These are phyloP conservation scores for Podospora tetraspora DNA, from an alignment of 495 filamentous ascomycete species.

Conservation along the genomic window DNA sequence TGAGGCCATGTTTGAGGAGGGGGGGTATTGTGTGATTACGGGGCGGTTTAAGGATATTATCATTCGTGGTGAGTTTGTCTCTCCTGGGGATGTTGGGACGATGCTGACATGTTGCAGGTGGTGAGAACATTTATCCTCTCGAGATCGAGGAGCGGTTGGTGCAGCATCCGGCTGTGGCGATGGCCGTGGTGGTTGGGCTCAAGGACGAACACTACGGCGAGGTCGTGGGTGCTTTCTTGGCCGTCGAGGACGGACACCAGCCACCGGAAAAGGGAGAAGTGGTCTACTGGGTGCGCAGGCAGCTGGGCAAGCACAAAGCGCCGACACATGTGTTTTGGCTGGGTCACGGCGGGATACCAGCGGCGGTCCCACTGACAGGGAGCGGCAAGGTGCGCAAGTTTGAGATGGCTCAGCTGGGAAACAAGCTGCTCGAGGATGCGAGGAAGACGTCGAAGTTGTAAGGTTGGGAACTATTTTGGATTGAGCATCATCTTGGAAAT, in stretches of 20 bases:
- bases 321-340: constrained; percentile 62
- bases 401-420: constrained; percentile 56
- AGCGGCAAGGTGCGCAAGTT: constrained; percentile 70
- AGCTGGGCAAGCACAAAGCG: constrained; percentile 62
- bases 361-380: constrained; percentile 56
- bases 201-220: constrained; percentile 61
- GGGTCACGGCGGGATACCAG: constrained; percentile 53
- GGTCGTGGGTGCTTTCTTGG: constrained; percentile 60
- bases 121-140: constrained; percentile 62
- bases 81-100: neutral
- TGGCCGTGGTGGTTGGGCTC: constrained; percentile 59
- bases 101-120: constrained; percentile 29
- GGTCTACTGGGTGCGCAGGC: constrained; percentile 53
- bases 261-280: constrained; percentile 47
- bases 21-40: constrained; percentile 60
- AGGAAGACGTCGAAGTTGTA: constrained; percentile 35
- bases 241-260: constrained; percentile 22
- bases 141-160: constrained; percentile 66
- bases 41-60: constrained; percentile 63
- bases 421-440: constrained; percentile 38
- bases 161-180: constrained; percentile 48
- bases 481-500: neutral
- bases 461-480: neutral
- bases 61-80: constrained; percentile 42
- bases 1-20: constrained; percentile 59